These are phyloP conservation scores for Sambucus nigra DNA, from an alignment of 129 eudicot genomes.

Conservation along the genomic window DNA sequence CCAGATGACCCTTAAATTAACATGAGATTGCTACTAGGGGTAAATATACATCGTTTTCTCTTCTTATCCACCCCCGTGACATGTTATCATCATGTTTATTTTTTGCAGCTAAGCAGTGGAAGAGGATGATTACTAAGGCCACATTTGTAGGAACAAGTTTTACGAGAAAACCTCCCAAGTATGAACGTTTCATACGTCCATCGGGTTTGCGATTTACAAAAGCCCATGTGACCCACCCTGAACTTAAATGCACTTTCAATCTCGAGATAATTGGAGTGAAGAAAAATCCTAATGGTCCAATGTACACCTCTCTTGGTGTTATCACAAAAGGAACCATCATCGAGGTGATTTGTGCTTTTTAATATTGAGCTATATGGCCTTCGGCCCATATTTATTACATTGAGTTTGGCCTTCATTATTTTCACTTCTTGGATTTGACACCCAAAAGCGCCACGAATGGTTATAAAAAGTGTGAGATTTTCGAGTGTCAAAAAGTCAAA, in stretches of 20 bases:
- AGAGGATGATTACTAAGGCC: conserved; percentile 85
- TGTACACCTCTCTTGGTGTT: conserved; percentile 95
- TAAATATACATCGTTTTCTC: too few relatives aligned
- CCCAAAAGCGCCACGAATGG: too few relatives aligned
- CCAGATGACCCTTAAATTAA: neutral
- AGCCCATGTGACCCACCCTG: conserved; percentile 94
- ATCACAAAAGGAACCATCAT: conserved; percentile 87
- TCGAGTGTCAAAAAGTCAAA: too few relatives aligned
- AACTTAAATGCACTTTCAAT: conserved; percentile 86
- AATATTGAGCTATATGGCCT: too few relatives aligned
- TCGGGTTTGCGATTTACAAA: conserved; percentile 71
- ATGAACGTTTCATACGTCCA: conserved; percentile 90
- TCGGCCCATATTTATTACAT: neutral
- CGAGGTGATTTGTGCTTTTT: conserved; percentile 38
- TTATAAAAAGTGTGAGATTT: too few relatives aligned
- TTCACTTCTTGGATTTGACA: too few relatives aligned
- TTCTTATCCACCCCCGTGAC: too few relatives aligned
- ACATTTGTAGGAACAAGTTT: conserved; percentile 87
- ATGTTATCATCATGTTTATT: too few relatives aligned
- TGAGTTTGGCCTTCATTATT: too few relatives aligned
- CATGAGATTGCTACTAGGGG: too few relatives aligned
- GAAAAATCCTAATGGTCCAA: conserved; percentile 86
- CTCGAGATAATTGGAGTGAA: conserved; percentile 88
- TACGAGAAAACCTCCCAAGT: conserved; percentile 93
- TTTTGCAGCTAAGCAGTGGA: conserved; percentile 90